Conservation (phyloP, 768 basidiomycete species). For the Lentinula guzmanii region DNA sequence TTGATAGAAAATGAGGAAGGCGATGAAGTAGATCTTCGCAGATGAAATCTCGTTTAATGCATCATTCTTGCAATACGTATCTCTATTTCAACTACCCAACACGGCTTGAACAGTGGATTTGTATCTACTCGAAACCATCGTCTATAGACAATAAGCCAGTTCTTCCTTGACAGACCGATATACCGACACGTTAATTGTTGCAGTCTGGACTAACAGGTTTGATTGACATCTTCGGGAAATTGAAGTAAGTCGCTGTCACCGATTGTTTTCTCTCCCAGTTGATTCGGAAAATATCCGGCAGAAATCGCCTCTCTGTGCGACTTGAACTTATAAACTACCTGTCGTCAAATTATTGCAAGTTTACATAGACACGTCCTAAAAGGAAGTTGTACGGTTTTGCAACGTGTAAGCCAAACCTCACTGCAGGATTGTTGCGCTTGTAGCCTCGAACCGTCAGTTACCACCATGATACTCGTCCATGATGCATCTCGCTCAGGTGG, state of each 20-base stretch:
- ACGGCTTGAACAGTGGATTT: not conserved
- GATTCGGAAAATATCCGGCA: not conserved
- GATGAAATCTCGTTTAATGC: not conserved
- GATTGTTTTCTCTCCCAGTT: not conserved
- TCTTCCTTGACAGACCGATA: no score
- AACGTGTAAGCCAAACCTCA: no score
- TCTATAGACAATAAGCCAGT: no score
- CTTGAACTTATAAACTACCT: no score
- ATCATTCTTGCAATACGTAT: not conserved
- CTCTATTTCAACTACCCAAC: not conserved
- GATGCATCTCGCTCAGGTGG: not conserved
- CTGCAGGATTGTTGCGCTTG: not conserved
- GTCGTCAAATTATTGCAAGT: no score
- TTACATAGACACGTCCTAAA: no score
- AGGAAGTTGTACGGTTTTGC: no score
- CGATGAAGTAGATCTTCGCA: slow-evolving; percentile 47
- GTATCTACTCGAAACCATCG: no score
- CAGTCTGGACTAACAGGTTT: no score
- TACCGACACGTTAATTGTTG: no score
- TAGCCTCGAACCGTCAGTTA: no score
- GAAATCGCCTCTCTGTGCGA: not conserved
- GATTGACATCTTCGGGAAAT: not conserved
- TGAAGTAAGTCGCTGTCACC: not conserved
- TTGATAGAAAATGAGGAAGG: slow-evolving; percentile 75
- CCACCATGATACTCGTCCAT: not conserved